These are phyloP conservation scores for Solanum appendiculatum DNA, from an alignment of 257 asterid genomes.

Conservation along the genomic window DNA sequence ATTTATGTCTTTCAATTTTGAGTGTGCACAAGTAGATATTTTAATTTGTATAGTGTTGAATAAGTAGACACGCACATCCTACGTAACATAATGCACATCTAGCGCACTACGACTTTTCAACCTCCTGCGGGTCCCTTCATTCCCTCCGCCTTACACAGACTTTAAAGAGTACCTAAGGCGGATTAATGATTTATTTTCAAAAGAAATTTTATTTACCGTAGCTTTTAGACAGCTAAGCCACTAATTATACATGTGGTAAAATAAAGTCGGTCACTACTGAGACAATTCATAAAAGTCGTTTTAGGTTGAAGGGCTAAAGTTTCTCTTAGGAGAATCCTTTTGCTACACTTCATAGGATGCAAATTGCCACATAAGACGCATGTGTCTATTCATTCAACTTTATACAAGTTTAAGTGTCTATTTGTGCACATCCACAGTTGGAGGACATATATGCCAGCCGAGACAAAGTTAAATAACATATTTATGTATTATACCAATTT, in stretches of 20 bases:
- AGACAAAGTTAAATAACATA: neutral
- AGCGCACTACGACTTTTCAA: neutral
- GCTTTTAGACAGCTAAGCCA: neutral
- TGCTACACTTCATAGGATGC: neutral
- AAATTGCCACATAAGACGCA: too few relatives aligned
- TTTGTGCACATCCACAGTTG: neutral
- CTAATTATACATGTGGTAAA: neutral
- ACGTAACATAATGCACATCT: too few relatives aligned
- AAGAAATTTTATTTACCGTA: too few relatives aligned
- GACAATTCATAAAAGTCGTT: neutral
- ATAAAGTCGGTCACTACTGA: neutral
- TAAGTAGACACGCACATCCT: too few relatives aligned
- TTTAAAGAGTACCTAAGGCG: too few relatives aligned
- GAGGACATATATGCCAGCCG: neutral
- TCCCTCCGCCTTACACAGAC: neutral
- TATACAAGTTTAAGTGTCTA: neutral
- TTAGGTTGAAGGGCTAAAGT: neutral
- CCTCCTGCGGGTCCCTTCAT: neutral
- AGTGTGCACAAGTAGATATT: too few relatives aligned
- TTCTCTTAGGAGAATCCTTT: neutral
- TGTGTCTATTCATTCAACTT: neutral
- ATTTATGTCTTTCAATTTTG: too few relatives aligned
- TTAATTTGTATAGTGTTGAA: too few relatives aligned
- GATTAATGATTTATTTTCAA: too few relatives aligned
- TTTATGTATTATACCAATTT: neutral